A percentile compares a stretch with the other conserved stretches of the same genome.
phyloP scores from a whole-genome alignment of 2,329 filamentous ascomycete species.

The Fusarium foetens region DNA sequence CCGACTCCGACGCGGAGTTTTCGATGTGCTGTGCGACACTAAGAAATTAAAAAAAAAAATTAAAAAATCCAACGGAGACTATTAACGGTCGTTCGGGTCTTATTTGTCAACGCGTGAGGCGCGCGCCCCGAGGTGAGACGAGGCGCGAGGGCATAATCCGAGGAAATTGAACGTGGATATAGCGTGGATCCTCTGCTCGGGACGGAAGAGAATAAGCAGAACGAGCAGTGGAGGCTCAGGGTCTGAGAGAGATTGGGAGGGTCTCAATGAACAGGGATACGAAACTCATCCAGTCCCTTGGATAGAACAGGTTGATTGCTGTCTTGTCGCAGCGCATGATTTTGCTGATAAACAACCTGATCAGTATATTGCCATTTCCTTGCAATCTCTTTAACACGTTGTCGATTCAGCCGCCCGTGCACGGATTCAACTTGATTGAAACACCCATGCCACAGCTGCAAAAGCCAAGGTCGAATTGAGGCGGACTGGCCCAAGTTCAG shows the following conservation, averaged over 20 bases:
- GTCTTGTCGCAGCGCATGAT: neutral
- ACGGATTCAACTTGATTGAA: slow-evolving; percentile 9
- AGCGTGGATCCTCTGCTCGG: slow-evolving; percentile 26
- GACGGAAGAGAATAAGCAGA: slow-evolving; percentile 20
- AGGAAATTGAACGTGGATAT: slow-evolving; percentile 30
- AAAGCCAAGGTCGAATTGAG: slow-evolving; percentile 24
- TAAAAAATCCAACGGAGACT: slow-evolving; percentile 4
- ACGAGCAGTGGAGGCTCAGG: slow-evolving; percentile 29
- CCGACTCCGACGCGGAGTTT: slow-evolving; percentile 34
- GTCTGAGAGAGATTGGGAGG: slow-evolving; percentile 41
- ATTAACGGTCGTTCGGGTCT: slow-evolving; percentile 22
- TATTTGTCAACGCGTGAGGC: slow-evolving; percentile 21
- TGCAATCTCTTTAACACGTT: slow-evolving; percentile 13
- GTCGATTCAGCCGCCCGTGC: slow-evolving; percentile 7
- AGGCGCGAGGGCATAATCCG: slow-evolving; percentile 24
- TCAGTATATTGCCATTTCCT: slow-evolving; percentile 25
- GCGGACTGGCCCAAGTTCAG: slow-evolving; percentile 26
- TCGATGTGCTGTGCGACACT: neutral
- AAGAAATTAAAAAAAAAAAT: no score
- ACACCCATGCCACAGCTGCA: neutral
- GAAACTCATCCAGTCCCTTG: slow-evolving; percentile 33
- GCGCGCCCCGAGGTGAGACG: slow-evolving; percentile 17
- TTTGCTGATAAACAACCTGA: slow-evolving; percentile 13
- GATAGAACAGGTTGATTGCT: neutral
- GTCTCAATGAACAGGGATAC: slow-evolving; percentile 36